Evolutionary conservation across 371 early-diverging fungal genomes (phyloP).

Genomic region (Mucor indicus): DNA sequence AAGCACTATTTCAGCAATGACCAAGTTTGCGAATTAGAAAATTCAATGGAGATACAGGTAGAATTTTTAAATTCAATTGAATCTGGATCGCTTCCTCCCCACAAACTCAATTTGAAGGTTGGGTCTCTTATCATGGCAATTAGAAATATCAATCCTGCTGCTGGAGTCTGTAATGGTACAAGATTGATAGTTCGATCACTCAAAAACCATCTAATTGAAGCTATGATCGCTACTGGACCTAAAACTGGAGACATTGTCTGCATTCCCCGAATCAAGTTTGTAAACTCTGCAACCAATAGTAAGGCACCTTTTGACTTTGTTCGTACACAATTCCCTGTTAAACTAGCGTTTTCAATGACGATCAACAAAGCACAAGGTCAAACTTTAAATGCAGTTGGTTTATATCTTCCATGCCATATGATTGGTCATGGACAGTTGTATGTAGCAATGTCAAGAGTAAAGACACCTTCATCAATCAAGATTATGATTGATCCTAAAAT

Average conservation of each 20-base stretch:
- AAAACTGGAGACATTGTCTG: not conserved
- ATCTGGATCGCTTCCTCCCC: not conserved
- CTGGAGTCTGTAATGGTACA: constrained; percentile 31
- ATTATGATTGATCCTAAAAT: too few relatives aligned
- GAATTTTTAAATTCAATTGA: constrained; percentile 1
- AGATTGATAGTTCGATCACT: constrained; percentile 13
- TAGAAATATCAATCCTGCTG: not conserved
- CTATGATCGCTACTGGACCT: constrained; percentile 8
- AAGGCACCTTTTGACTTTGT: not conserved
- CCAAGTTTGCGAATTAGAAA: not conserved
- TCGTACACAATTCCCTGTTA: constrained; percentile 16
- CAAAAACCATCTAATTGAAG: constrained; percentile 6
- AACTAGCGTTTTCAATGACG: constrained; percentile 25
- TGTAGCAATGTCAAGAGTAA: too few relatives aligned
- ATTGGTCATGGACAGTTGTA: too few relatives aligned
- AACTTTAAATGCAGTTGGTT: constrained; percentile 14
- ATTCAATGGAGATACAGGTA: not conserved
- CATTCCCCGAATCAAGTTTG: constrained; percentile 5
- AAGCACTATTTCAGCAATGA: not conserved
- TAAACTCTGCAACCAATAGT: not conserved
- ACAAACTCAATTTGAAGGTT: not conserved
- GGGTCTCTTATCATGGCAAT: constrained; percentile 1
- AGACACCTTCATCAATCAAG: too few relatives aligned
- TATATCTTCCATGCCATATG: constrained; percentile 20
- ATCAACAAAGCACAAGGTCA: constrained; percentile 37